Base-by-base conservation (phyloP, 2,329 filamentous ascomycete genomes). In the Fusarium odoratissimum region DNA sequence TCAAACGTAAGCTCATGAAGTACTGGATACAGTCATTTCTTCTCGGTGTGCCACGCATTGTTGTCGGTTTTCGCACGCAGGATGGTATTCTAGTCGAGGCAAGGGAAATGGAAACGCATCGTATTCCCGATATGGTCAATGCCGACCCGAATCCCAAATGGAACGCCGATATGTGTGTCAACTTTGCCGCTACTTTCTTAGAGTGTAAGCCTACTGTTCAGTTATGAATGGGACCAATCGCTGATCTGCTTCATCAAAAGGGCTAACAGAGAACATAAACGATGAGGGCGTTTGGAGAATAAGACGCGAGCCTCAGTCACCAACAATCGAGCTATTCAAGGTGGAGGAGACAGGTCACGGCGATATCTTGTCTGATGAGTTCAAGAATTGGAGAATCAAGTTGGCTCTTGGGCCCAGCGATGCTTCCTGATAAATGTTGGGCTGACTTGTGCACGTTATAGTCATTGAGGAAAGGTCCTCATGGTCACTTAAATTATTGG, bases 11-110 rank as follows among this genome's bases (percentile, higher is more conserved):
- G 80, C 87, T 98, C 60, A 89, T 97, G 82, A 97, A 97, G 78
- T 97, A 95, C 83, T 99, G 96, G 96, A 94, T 95, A 19, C 96
- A 98, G 81, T 97, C 93, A 0, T 99, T 97, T 79, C 86, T 99
- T 5, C 91, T 99, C 4, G 95, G 95, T 44, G 95, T 98, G 2
- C 94, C 95, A 1, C 96, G 92, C 74, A 94, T 99, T 73, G 90
- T 98, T 49, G 93, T 99, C 35, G 96, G 96, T 2, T 98, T 96
- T 80, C 91, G 96, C 52, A 91, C 89, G 38, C 89, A 82, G 23
- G 82, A 91, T 61, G 95, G 96, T 12, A 88, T 93, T 59, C 85
- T 99, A 28, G 86, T 87, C 52, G 86, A 89, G 17, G 79, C 97
- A 17, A 90, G 97, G 79, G 93, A 97, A 78, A 89, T 97, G 37